phyloP scores from a whole-genome alignment of 1,139 yeast genomes.

The Diutina scorzettiae region DNA sequence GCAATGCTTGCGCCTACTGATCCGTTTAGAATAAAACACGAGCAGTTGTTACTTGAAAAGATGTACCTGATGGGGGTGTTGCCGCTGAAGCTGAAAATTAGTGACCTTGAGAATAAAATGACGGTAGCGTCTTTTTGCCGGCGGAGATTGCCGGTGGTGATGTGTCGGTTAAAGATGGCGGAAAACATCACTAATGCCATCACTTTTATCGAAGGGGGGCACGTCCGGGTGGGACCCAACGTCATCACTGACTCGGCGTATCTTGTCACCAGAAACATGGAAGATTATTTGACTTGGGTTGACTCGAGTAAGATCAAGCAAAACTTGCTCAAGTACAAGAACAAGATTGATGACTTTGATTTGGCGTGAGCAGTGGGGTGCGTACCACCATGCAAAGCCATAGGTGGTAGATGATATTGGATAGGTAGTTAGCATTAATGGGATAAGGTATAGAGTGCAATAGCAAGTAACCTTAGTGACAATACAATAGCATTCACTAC shows the following conservation, averaged over 20 bases:
- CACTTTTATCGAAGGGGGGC: constrained; percentile 91
- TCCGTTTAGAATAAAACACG: constrained; percentile 78
- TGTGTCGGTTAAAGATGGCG: constrained; percentile 94
- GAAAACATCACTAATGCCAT: constrained; percentile 83
- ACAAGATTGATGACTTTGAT: constrained; percentile 72
- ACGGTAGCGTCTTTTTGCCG: constrained; percentile 90
- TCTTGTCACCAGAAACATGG: constrained; percentile 83
- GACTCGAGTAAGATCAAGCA: constrained; percentile 88
- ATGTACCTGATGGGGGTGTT: constrained; percentile 80
- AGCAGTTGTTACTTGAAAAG: constrained; percentile 75
- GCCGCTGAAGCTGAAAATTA: constrained; percentile 77
- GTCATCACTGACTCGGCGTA: constrained; percentile 94
- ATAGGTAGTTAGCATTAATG: too few species aligned
- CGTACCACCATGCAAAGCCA: too few species aligned
- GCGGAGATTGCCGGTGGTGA: constrained; percentile 85
- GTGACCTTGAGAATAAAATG: constrained; percentile 82
- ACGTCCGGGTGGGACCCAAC: constrained; percentile 94
- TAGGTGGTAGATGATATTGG: too few species aligned
- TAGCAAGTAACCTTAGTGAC: too few species aligned
- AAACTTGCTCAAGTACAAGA: constrained; percentile 79
- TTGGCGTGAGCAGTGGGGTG: constrained; percentile 27
- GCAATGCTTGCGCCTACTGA: constrained; percentile 79
- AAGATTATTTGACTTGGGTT: constrained; percentile 96
- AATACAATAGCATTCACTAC: too few species aligned
- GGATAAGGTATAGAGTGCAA: too few species aligned